These are phyloP conservation scores for Plasmodium vinckei DNA, from an alignment of 169 alveolate genomes.

Conservation along the genomic window DNA sequence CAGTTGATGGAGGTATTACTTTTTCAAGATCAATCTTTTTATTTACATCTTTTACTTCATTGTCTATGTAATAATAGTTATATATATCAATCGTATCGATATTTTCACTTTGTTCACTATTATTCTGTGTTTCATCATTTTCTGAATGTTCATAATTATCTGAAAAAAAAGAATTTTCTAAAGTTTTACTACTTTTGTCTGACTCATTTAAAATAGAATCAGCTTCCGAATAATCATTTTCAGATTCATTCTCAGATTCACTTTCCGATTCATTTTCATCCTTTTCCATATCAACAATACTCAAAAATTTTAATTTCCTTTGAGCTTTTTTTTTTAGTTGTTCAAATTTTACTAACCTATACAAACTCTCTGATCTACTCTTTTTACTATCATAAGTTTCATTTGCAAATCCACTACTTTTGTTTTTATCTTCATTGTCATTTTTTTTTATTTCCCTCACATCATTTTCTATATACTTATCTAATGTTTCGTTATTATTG, in stretches of 20 bases:
- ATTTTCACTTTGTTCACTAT: neutral
- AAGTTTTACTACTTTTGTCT: neutral
- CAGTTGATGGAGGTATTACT: neutral
- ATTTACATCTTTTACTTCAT: neutral
- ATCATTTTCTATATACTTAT: neutral
- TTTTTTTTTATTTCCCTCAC: neutral
- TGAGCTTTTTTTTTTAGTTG: constrained; percentile 53
- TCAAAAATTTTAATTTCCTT: constrained; percentile 58
- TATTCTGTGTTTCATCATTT: neutral
- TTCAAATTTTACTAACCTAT: constrained; percentile 36
- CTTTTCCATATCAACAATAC: constrained; percentile 54
- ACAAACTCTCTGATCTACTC: neutral
- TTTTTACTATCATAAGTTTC: neutral
- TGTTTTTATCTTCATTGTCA: neutral
- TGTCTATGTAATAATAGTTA: constrained; percentile 32
- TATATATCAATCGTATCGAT: constrained; percentile 42
- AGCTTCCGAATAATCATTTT: neutral
- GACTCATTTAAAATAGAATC: no score
- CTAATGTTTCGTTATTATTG: neutral
- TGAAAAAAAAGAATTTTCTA: neutral
- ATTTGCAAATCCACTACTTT: neutral
- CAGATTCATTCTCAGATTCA: constrained; percentile 11
- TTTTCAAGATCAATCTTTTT: constrained; percentile 14
- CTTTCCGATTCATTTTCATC: constrained; percentile 10
- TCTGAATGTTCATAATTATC: constrained; percentile 17